Conservation (phyloP, 805 yeast species). For the Candida ipomoeae region DNA sequence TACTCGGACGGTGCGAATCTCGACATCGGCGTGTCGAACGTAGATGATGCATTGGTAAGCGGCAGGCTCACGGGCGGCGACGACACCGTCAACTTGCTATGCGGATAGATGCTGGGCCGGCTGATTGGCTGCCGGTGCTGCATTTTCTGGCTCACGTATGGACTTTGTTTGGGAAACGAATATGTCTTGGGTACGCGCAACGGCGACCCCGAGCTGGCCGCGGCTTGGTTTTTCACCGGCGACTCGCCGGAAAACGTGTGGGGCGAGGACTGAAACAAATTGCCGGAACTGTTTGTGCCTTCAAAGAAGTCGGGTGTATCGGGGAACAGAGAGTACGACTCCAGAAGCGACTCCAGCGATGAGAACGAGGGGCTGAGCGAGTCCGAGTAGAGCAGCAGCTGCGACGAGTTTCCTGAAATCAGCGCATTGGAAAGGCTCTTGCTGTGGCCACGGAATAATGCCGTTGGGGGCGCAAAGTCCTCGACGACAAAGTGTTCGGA, state of each 20-base stretch:
- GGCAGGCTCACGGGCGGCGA: slow-evolving; percentile 37
- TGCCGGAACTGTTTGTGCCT: slow-evolving; percentile 7
- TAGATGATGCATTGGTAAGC: slow-evolving; percentile 16
- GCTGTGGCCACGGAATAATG: slow-evolving; percentile 16
- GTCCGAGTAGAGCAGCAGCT: slow-evolving; percentile 29
- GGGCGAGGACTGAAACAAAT: slow-evolving; percentile 3
- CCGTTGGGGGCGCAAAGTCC: slow-evolving; percentile 18
- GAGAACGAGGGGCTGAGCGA: slow-evolving; percentile 20
- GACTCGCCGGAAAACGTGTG: not conserved
- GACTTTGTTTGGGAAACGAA: slow-evolving; percentile 3
- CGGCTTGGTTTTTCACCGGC: not conserved
- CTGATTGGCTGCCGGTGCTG: slow-evolving; percentile 5
- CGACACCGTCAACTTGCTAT: slow-evolving; percentile 13
- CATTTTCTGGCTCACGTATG: not conserved
- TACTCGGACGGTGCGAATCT: slow-evolving; percentile 16
- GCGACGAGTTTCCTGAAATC: slow-evolving; percentile 27
- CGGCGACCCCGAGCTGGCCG: not conserved
- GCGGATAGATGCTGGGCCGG: slow-evolving; percentile 9
- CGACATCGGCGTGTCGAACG: slow-evolving; percentile 22
- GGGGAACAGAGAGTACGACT: slow-evolving; percentile 22
- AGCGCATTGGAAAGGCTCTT: slow-evolving; percentile 17
- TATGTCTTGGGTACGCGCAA: not conserved
- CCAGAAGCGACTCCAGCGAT: slow-evolving; percentile 30
- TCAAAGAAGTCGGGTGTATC: slow-evolving; percentile 27
- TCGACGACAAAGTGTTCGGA: slow-evolving; percentile 11